Evolutionary conservation across 805 yeast species (phyloP).

Genomic region (Torulaspora indica): DNA sequence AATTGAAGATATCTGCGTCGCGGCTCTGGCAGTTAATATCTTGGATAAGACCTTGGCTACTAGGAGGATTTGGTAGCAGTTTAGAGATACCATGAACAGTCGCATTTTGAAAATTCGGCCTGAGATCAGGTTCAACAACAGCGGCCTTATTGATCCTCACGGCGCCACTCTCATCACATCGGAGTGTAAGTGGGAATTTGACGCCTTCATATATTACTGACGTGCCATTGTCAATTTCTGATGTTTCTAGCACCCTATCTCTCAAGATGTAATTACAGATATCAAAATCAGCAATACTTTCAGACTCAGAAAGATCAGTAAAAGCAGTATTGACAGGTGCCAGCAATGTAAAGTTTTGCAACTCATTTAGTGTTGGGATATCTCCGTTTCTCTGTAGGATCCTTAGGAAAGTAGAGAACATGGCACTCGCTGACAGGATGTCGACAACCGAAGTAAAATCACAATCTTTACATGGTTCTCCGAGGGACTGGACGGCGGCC

Average conservation of each 20-base stretch:
- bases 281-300: constrained; percentile 13
- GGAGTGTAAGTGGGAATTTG: constrained; percentile 20
- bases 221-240: constrained; percentile 16
- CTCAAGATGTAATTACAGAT: constrained; percentile 31
- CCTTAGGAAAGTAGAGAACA: constrained; percentile 60
- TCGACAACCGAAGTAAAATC: constrained; percentile 52
- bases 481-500: not conserved
- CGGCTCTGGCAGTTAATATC: constrained; percentile 7
- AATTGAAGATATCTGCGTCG: constrained; percentile 6
- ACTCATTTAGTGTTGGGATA: constrained; percentile 54
- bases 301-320: constrained; percentile 21
- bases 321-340: constrained; percentile 84
- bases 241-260: constrained; percentile 37
- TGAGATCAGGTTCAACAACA: constrained; percentile 54
- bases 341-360: constrained; percentile 62
- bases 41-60: constrained; percentile 38
- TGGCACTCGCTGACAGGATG: constrained; percentile 59
- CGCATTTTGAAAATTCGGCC: constrained; percentile 59
- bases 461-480: constrained; percentile 2
- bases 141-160: constrained; percentile 22
- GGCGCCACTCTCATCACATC: constrained; percentile 28
- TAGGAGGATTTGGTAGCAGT: constrained; percentile 38
- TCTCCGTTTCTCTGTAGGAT: constrained; percentile 58
- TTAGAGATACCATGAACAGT: constrained; percentile 60
- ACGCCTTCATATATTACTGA: constrained; percentile 16